These are phyloP conservation scores for Carex littledalei DNA, from an alignment of 176 grass and related monocot genomes.

Conservation along the genomic window DNA sequence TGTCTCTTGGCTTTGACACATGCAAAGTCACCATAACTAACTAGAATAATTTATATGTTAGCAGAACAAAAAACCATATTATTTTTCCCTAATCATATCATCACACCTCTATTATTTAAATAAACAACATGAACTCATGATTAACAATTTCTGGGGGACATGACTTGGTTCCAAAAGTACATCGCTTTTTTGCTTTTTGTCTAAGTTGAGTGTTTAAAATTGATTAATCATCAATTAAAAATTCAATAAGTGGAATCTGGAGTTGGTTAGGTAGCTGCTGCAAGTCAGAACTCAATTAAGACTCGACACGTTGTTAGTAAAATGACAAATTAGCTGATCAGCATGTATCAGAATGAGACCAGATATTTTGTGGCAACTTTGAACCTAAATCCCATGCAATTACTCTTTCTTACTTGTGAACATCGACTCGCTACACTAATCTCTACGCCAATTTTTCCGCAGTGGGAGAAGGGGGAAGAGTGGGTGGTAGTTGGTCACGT, in stretches of 20 bases:
- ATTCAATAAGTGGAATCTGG: constrained; percentile 20
- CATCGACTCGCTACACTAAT: neutral
- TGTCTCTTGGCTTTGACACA: constrained; percentile 13
- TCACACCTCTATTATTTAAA: constrained; percentile 17
- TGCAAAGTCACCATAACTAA: constrained; percentile 21
- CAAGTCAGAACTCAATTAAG: constrained; percentile 18
- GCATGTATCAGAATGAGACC: neutral
- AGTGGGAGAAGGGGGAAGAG: neutral
- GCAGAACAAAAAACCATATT: neutral
- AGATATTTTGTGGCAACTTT: neutral
- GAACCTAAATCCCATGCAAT: neutral
- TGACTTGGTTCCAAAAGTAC: constrained; percentile 16
- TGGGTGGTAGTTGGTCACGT: constrained; percentile 36
- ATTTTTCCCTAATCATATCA: constrained; percentile 10
- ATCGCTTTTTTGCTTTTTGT: constrained; percentile 22
- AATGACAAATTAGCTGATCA: constrained; percentile 29
- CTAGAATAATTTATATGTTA: constrained; percentile 16
- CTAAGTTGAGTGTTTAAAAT: constrained; percentile 5
- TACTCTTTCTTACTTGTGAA: neutral
- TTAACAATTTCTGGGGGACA: constrained; percentile 26
- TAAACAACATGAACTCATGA: constrained; percentile 16
- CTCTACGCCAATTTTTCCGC: neutral
- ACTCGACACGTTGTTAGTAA: constrained; percentile 13
- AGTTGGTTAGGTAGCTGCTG: constrained; percentile 10
- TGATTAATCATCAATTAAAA: neutral